Evolutionary conservation across 2,329 filamentous ascomycete genomes (phyloP), one percentile per base, ranked within the genome.

Genomic region (Colletotrichum spinosum): DNA sequence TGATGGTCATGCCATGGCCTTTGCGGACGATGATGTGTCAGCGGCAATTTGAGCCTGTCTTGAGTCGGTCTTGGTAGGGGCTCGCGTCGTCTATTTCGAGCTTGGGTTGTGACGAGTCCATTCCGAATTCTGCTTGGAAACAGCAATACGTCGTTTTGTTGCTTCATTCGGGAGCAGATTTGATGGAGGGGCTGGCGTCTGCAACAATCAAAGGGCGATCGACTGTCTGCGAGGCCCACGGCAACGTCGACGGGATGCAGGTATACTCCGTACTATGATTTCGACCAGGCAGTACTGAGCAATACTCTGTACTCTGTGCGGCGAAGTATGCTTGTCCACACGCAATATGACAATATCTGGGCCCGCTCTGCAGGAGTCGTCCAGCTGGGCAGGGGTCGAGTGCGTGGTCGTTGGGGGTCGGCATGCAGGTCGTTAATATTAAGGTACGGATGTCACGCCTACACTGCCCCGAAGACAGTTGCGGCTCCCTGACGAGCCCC

Each of bases 381-480:
- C 56, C 56, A 59, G 56, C 56, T 65, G 61, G 13, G 45, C 61
- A 65, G 56, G 61, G 61, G 61, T 65, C 17, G 11, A 35, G 25
- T 25, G 4, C 15, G 44, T 39, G 45, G 57, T 57, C 35, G 25
- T 39, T 56, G 39, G 55, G 59, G 54, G 55, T 49, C 35, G 46
- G 46, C 7, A 50, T 56, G 60, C 55, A 64, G 60, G 56, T 55
- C 42, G 61, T 65, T 61, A 34, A 65, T 41, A 61, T 65, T 52
- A 55, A 65, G 45, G 57, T 65, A 51, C 48, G 55, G 38, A 33
- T 39, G 41, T 50, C 56, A 60, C 55, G 38, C 50, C 37, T 58
- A 49, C 10, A 25, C 38, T 55, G 52, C 52, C 10, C 15, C 39
- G 8, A 17, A 11, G n/a, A 46, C 25, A 25, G 44, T 13, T 58